Conservation (phyloP, 192 early-diverging fungal species). For the Backusella westeae region DNA sequence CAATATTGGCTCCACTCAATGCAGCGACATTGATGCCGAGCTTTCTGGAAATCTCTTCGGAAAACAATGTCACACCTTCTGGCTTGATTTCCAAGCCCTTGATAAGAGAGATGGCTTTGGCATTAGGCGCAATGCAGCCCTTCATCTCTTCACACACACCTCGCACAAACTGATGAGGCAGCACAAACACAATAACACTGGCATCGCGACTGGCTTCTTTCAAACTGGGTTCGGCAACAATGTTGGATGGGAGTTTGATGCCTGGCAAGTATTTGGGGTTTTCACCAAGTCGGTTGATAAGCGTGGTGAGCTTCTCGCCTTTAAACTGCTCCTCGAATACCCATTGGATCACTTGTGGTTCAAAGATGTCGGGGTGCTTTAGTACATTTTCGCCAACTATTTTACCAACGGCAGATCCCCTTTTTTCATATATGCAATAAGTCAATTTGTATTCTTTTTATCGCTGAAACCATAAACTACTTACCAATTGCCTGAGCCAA, state of each 20-base stretch:
- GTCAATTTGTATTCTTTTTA: no score
- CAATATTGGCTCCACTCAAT: constrained; percentile 96
- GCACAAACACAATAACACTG: constrained; percentile 91
- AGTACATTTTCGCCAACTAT: constrained; percentile 87
- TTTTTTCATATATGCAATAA: not conserved
- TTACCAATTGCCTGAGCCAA: constrained; percentile 96
- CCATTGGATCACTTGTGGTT: constrained; percentile 86
- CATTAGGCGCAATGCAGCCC: constrained; percentile 61
- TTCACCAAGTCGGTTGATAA: constrained; percentile 91
- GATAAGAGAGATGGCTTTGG: constrained; percentile 91
- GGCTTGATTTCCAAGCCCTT: constrained; percentile 86
- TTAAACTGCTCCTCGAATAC: constrained; percentile 90
- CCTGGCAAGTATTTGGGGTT: constrained; percentile 90
- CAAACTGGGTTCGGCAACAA: constrained; percentile 81
- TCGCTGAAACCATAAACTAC: not conserved
- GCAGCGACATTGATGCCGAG: constrained; percentile 74
- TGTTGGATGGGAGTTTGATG: constrained; percentile 76
- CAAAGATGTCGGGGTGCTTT: constrained; percentile 58
- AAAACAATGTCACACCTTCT: constrained; percentile 75
- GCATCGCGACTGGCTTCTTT: constrained; percentile 72
- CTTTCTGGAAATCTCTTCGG: constrained; percentile 48
- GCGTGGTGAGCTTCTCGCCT: constrained; percentile 80
- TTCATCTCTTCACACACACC: constrained; percentile 77
- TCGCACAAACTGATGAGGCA: constrained; percentile 91
- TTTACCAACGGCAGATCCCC: constrained; percentile 90